phyloP scores from a whole-genome alignment of 106 monocot species.

The Allium sativum region DNA sequence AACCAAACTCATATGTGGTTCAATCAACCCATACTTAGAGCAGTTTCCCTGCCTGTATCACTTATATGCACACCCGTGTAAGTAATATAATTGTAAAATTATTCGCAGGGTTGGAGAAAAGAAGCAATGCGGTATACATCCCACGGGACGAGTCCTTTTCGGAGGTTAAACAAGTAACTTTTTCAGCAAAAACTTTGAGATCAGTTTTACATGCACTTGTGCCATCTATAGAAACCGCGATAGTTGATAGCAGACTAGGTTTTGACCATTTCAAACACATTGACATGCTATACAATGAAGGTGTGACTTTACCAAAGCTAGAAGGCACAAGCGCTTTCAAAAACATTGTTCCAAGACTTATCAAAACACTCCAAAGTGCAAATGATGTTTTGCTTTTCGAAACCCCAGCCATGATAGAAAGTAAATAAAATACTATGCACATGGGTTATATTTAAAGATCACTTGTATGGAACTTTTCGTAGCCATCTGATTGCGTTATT shows the following conservation, averaged over 20 bases:
- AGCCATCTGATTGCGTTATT: too few relatives aligned
- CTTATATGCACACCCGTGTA: background rate
- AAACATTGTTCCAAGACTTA: constrained; percentile 29
- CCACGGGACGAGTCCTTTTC: constrained; percentile 71
- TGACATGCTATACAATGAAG: constrained; percentile 43
- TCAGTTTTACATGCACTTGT: constrained; percentile 37
- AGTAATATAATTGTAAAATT: background rate
- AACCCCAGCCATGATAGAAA: constrained; percentile 34
- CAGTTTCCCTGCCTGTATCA: too few relatives aligned
- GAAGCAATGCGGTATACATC: constrained; percentile 21
- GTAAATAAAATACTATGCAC: constrained; percentile 11
- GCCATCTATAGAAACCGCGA: constrained; percentile 20
- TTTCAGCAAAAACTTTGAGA: constrained; percentile 25
- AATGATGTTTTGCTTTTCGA: constrained; percentile 37
- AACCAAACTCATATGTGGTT: too few relatives aligned
- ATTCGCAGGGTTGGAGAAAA: constrained; percentile 25
- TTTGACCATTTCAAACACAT: constrained; percentile 60
- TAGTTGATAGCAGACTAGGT: constrained; percentile 16
- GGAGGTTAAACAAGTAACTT: constrained; percentile 28
- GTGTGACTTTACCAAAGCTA: constrained; percentile 18
- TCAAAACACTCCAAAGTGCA: constrained; percentile 26
- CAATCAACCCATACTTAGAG: too few relatives aligned
- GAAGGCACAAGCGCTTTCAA: background rate
- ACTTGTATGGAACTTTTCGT: too few relatives aligned
- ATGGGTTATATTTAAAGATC: too few relatives aligned